Evolutionary conservation across 2,329 filamentous ascomycete genomes (phyloP).

Genomic region (Phyllosticta paracitricarpa): DNA sequence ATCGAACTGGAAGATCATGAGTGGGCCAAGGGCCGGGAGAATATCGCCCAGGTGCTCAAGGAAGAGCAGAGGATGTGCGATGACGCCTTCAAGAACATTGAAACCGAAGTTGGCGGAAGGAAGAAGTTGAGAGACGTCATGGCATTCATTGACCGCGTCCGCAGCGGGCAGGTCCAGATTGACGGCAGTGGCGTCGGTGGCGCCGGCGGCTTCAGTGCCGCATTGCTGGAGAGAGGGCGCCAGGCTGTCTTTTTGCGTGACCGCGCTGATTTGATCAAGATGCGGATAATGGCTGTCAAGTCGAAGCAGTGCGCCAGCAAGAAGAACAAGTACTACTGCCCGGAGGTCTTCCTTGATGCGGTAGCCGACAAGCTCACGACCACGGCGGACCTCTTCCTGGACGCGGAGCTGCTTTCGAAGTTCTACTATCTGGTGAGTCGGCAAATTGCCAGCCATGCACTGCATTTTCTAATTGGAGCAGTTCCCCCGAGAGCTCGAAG

Average conservation of each 20-base stretch:
- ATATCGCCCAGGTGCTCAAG: slow-evolving; percentile 71
- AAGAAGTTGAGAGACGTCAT: slow-evolving; percentile 86
- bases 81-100: slow-evolving; percentile 62
- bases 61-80: slow-evolving; percentile 81
- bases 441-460: not conserved
- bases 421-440: slow-evolving; percentile 75
- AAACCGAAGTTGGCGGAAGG: slow-evolving; percentile 67
- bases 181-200: slow-evolving; percentile 76
- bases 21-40: slow-evolving; percentile 77
- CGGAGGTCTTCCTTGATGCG: slow-evolving; percentile 94
- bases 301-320: slow-evolving; percentile 77
- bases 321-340: slow-evolving; percentile 93
- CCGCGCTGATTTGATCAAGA: slow-evolving; percentile 77
- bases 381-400: slow-evolving; percentile 92
- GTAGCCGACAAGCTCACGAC: slow-evolving; percentile 90
- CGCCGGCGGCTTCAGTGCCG: slow-evolving; percentile 86
- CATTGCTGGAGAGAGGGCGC: slow-evolving; percentile 72
- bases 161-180: slow-evolving; percentile 73
- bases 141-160: slow-evolving; percentile 78
- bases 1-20: slow-evolving; percentile 89
- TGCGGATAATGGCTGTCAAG: slow-evolving; percentile 79
- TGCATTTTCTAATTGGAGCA: slow-evolving; percentile 16
- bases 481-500: slow-evolving; percentile 86
- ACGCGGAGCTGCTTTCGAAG: slow-evolving; percentile 90
- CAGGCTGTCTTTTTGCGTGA: slow-evolving; percentile 93